phyloP scores from a whole-genome alignment of 2,329 filamentous ascomycete genomes.

The Cytospora mali region DNA sequence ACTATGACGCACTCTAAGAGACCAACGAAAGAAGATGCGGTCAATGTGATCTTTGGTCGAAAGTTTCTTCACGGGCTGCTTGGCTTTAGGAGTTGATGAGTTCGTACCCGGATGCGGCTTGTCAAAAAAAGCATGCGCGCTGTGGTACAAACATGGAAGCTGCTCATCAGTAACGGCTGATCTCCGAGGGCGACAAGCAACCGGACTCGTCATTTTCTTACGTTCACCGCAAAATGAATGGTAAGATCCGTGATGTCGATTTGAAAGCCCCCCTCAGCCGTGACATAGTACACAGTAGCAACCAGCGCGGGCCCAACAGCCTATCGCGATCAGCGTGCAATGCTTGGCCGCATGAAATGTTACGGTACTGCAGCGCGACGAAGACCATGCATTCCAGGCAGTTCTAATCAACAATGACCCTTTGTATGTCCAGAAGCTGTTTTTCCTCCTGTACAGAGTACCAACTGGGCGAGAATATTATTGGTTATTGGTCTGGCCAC shows the following conservation, averaged over 20 bases:
- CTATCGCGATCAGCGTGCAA: background rate
- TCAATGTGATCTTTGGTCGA: background rate
- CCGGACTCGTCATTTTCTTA: conserved; percentile 14
- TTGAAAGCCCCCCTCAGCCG: background rate
- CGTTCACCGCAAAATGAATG: conserved; percentile 20
- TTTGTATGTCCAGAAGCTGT: conserved; percentile 11
- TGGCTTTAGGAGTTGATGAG: too few species aligned
- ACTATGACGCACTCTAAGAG: conserved; percentile 1
- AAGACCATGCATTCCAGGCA: background rate
- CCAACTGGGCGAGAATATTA: conserved; percentile 14
- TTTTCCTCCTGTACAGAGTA: background rate
- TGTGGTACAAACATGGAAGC: background rate
- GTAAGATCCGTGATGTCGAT: conserved; percentile 3
- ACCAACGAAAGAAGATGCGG: background rate
- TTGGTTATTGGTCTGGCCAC: conserved; percentile 17
- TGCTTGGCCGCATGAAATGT: conserved; percentile 13
- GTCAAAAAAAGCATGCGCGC: conserved; percentile 5
- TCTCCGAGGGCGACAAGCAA: conserved; percentile 17
- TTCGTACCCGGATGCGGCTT: background rate
- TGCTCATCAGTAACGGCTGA: conserved; percentile 6
- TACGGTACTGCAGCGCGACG: conserved; percentile 1
- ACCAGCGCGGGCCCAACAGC: background rate
- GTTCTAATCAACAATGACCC: background rate
- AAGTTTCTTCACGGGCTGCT: background rate
- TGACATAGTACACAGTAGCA: conserved; percentile 1